Conservation (phyloP, 148 eudicot genomes). For the Chenopodium suecicum region DNA sequence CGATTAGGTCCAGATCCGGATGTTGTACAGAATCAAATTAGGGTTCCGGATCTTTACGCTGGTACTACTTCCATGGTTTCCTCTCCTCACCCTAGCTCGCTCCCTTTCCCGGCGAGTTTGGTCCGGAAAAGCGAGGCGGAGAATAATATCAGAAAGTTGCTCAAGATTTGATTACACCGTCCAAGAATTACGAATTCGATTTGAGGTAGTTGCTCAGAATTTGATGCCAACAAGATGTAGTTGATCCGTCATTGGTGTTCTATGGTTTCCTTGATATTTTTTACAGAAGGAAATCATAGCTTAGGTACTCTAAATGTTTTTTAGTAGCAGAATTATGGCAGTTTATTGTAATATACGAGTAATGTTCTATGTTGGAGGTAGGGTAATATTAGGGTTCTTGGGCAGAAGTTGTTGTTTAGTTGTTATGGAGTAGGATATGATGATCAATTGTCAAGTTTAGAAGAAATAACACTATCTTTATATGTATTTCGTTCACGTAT, state of each 20-base stretch:
- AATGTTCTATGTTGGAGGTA: neutral
- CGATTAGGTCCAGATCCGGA: conserved; percentile 62
- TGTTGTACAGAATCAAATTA: conserved; percentile 37
- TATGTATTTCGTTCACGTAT: neutral
- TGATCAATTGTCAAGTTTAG: neutral
- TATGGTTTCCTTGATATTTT: conserved; percentile 2
- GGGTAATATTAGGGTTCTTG: neutral
- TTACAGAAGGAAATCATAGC: conserved; percentile 3
- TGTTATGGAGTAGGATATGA: neutral
- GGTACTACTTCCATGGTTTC: conserved; percentile 6
- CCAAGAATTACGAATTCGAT: neutral
- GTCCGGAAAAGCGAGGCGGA: conserved; percentile 2
- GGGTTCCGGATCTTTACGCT: conserved; percentile 39
- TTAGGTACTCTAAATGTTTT: neutral
- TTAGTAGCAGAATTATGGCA: neutral
- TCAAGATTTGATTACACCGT: neutral
- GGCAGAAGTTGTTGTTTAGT: conserved; percentile 5
- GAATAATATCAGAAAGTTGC: conserved; percentile 31
- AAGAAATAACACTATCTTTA: neutral
- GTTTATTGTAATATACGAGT: neutral
- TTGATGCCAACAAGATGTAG: neutral
- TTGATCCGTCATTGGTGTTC: neutral
- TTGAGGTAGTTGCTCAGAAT: neutral
- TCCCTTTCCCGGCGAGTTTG: conserved; percentile 25
- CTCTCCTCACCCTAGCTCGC: conserved; percentile 25